Conservation (phyloP, 495 filamentous ascomycete species). For the Pyronema domesticum region DNA sequence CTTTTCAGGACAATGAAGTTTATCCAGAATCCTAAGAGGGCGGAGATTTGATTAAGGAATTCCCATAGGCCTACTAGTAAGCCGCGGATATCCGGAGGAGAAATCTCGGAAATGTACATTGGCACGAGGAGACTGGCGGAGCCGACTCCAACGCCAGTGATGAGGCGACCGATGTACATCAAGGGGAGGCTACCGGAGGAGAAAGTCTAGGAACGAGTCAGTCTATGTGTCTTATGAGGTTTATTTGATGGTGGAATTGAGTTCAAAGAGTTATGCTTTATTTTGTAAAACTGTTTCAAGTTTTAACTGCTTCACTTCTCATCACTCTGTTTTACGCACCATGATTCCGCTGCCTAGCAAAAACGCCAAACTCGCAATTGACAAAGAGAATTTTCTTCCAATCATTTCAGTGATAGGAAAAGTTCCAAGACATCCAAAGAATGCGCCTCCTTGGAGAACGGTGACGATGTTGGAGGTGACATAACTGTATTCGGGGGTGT, state of each 20-base stretch:
- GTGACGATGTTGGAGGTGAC: conserved; percentile 32
- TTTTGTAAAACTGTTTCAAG: neutral
- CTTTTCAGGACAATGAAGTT: conserved; percentile 32
- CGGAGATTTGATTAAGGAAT: conserved; percentile 37
- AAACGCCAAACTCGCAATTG: conserved; percentile 8
- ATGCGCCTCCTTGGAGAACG: conserved; percentile 29
- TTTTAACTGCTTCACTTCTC: too few relatives aligned
- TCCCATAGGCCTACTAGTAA: conserved; percentile 38
- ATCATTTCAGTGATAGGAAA: conserved; percentile 27
- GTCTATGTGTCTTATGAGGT: neutral
- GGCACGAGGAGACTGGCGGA: conserved; percentile 21
- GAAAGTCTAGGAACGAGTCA: conserved; percentile 4
- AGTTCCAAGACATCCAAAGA: conserved; percentile 29
- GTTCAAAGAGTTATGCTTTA: neutral
- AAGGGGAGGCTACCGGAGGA: conserved; percentile 8
- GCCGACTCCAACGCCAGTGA: conserved; percentile 28
- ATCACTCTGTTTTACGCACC: neutral
- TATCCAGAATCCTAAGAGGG: conserved; percentile 39
- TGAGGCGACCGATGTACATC: conserved; percentile 26
- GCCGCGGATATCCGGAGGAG: conserved; percentile 39
- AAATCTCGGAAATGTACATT: conserved; percentile 40
- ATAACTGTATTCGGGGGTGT: conserved; percentile 21
- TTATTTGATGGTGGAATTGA: neutral
- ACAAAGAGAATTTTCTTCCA: conserved; percentile 24
- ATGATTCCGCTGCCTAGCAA: conserved; percentile 8